Base-by-base conservation (phyloP, 805 yeast species). In the Cyberlindnera veronae region DNA sequence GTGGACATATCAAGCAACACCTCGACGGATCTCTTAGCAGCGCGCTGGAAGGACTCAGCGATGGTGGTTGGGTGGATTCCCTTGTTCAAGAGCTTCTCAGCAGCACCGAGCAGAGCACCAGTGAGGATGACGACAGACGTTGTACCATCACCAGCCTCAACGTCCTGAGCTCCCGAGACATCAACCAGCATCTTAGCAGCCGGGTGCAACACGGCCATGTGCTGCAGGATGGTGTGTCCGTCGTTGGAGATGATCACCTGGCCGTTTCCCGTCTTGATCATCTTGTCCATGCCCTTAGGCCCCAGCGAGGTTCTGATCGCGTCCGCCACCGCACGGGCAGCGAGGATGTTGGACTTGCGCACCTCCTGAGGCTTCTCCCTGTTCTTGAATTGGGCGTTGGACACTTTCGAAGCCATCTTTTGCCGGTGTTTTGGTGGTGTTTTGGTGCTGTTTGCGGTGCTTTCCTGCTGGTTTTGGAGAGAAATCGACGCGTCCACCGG, bases 131-230 rank as follows among this genome's bases (percentile, higher is more conserved):
- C 99, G 23, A 93, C 99, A 2, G 96, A 83, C 0, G 99, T 93
- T 24, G 99, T 93, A 49, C 99, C 99, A 62, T 93, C 99, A 41
- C 99, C 99, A n/a, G 98, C 99, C 64, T 90, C 99, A 28, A 90
- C 84, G 56, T 93, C 99, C 67, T 93, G 99, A 1, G 99, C 98
- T 30, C 90, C 96, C 44, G 95, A 84, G 20, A 93, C 86, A 61
- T 93, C 98, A 32, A 93, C 99, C n/a, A 79, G 70, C 98, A 93
- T 93, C 58, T 89, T 84, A 1, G 99, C 99, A 2, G 96, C 99
- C 3, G 99, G 99, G 62, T 93, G 99, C 61, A 93, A 74, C 36
- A 93, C 95, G 2, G 99, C 98, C 98, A 93, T 93, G 63, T 93
- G 97, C 56, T 86, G 81, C 53, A 91, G 71, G 53, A 93, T 93